Evolutionary conservation across 164 flowering plant genomes (phyloP), one percentile per base, ranked within the genome.

Genomic region (Amborella trichopoda): DNA sequence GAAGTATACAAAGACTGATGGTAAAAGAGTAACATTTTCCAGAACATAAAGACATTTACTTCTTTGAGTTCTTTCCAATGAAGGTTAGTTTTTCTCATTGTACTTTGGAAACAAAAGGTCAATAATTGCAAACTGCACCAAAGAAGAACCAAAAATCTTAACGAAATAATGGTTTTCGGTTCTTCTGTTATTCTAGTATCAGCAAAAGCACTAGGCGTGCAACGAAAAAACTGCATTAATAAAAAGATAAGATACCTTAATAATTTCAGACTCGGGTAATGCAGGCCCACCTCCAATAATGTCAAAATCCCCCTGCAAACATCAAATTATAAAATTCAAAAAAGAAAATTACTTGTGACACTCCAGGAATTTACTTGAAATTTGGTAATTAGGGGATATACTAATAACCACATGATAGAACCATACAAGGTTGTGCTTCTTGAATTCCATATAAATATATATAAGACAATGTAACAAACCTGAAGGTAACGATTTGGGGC

Each of bases 401-500:
- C 8, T 14, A 30, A 30, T 14, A 30, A 30, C 34, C 8, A 30
- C 34, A 30, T 6, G 9, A 30, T 6, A 8, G 11, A 30, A 30
- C 34, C 11, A 30, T 8, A 30, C 34, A 11, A 11, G 34, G 34
- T 30, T 14, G 34, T n/a, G 34, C 34, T 30, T 6, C 34, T 6
- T 30, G 34, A 11, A 30, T 30, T 30, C 34, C 23, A 17, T 20
- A 40, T 22, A 17, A 2, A 46, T 25, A 45, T 14, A 32, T 36
- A 36, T 14, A 20, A 37, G 40, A 37, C 40, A 37, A 37, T 30
- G n/a, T n/a, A n/a, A n/a, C n/a, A n/a, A 53, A 91, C 96, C 94
- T 91, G 98, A 64, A 91, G 94, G 63, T 72, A 90, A 26, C 81
- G 83, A 64, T 80, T 78, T 42, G 98, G 98, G 25, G 98, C 67